Evolutionary conservation across 225 moss, liverwort and hornwort genomes (phyloP), one percentile per base, ranked within the genome.

Genomic region (Bryum argenteum): DNA sequence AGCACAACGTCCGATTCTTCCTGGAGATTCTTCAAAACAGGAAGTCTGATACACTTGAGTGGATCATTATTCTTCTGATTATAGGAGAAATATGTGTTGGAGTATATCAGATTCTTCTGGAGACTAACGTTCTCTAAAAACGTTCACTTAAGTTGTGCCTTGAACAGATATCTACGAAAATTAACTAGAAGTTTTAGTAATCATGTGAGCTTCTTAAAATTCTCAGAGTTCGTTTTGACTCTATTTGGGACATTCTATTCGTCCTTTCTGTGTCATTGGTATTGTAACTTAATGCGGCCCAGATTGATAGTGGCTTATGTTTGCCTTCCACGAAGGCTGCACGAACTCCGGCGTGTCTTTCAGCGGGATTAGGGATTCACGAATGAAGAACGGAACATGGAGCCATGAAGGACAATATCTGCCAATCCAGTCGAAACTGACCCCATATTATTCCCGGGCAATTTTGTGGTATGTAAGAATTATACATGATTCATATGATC

Each of bases 11-110:
- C 39, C 85, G 94, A 64, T 97, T 94, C 76, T 97, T 97, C 75
- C 73, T 97, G 71, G 96, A 94, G 74, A 97, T 97, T 76, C 85
- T 97, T 33, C 96, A 97, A 71, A 97, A 94, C 26, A 89, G 92
- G 77, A 97, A 97, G 75, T 94, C 96, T 18, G 92, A 94, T 68
- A 90, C 89, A n/a, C 87, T 97, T 38, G 94, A 97, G 77, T 97
- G 96, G 96, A 97, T 94, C 61, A 97, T 97, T 68, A 97, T 97
- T 80, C 91, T 97, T 77, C 94, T 97, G 42, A 97, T 97, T 74
- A 72, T 90, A 67, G 94, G 96, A 77, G 96, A 97, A 76, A 97
- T 97, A 72, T 97, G 88, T 74, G 92, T 94, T 65, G 86, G 90
- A 65, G 85, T 97, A 15, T 97, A 94, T 70, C 90, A 97, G 62